Base-by-base conservation (phyloP, 768 basidiomycete genomes). In the Dacryopinax primogenitus region DNA sequence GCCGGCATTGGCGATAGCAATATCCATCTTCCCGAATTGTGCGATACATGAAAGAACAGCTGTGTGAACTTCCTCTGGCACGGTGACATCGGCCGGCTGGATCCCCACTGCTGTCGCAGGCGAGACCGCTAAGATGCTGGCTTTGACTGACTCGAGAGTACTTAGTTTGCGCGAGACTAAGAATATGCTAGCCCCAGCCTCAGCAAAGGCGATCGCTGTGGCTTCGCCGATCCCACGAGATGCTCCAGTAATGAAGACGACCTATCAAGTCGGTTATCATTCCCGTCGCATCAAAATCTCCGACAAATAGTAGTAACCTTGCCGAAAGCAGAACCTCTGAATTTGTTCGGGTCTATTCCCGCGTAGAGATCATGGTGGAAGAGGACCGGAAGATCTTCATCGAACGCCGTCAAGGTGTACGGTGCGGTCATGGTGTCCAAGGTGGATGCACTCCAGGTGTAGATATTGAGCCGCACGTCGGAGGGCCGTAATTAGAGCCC, bases 1-100 rank as follows among this genome's bases (percentile, higher is more conserved):
- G 11, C 73, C 74, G 2, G 75, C 74, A 63, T 72, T 74, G 23
- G 69, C 70, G 13, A 76, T 30, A 16, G 71, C 64, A 33, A 74
- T 67, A 61, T 76, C 74, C 1, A 76, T 68, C 9, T 64, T 47
- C 2, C 72, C 75, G 47, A 74, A 76, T 0, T 63, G 68, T 9
- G 63, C 64, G 3, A 71, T 61, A 12, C 71, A 69, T 1, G 58
- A 66, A 3, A 63, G 58, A 9, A 74, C 71, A 2, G 71, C 75
- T 15, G 66, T 69, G 15, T 68, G 68, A 18, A 74, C 69, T 11
- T 66, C 47, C 30, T 68, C 66, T 3, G 64, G 62, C 30, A 71
- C 67, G 1, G 67, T 66, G 30, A 74, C 72, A 63, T 77, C 74
- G 11, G 70, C 70, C 9, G 66, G 47, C n/a, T 73, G 58, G 6